Conservation (phyloP, 164 flowering plant species). For the Kalanchoe fedtschenkoi region DNA sequence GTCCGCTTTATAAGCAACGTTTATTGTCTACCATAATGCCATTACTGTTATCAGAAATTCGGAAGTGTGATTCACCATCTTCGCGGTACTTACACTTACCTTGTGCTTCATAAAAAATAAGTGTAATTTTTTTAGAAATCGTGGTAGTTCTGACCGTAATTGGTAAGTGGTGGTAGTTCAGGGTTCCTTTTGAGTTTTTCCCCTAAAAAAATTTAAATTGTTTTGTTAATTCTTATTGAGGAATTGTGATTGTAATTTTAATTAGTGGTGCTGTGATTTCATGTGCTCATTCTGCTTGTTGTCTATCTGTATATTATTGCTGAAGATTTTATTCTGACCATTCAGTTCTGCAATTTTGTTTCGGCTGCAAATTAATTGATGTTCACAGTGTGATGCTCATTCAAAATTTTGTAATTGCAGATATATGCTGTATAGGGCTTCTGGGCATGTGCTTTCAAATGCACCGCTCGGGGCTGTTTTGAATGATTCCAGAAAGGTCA, state of each 20-base stretch:
- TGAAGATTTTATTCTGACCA: background rate
- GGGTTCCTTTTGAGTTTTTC: too few relatives aligned
- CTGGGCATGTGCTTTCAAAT: conserved; percentile 55
- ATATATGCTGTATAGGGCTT: conserved; percentile 52
- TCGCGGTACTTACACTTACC: conserved; percentile 28
- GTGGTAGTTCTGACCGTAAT: too few relatives aligned
- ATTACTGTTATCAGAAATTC: conserved; percentile 40
- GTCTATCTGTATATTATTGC: too few relatives aligned
- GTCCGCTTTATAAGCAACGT: conserved; percentile 89
- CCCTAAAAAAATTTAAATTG: too few relatives aligned
- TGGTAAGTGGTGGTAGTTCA: too few relatives aligned
- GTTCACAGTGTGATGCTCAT: background rate
- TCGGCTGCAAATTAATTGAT: background rate
- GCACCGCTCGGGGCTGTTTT: conserved; percentile 60
- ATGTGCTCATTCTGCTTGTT: too few relatives aligned
- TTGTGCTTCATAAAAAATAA: background rate
- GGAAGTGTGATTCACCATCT: conserved; percentile 33
- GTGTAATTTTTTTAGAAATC: too few relatives aligned
- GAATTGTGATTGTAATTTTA: too few relatives aligned
- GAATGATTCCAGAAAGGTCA: conserved; percentile 62
- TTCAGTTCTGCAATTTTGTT: background rate
- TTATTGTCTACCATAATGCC: conserved; percentile 69
- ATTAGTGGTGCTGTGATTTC: too few relatives aligned
- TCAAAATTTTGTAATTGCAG: conserved; percentile 29
- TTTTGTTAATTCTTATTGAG: too few relatives aligned